Evolutionary conservation across 176 grass and related monocot species (phyloP).

Genomic region (Phyllostachys edulis): DNA sequence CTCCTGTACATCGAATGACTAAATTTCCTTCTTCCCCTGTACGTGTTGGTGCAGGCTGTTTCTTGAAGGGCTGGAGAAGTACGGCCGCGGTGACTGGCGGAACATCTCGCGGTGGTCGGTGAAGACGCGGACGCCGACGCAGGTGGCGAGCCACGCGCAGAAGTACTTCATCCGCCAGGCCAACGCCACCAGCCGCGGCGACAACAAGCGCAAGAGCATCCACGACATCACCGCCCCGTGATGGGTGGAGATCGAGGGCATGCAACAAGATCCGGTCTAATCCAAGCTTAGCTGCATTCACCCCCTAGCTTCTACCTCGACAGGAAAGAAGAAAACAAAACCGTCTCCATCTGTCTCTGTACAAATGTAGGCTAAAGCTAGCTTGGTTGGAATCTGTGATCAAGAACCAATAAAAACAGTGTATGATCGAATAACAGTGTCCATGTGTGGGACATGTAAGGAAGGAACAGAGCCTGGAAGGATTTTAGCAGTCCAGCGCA

Average conservation of each 20-base stretch:
- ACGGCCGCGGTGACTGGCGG: conserved; percentile 90
- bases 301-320: no score
- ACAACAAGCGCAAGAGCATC: conserved; percentile 90
- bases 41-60: conserved; percentile 39
- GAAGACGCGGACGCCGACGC: conserved; percentile 83
- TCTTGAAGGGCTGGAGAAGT: conserved; percentile 68
- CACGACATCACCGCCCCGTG: conserved; percentile 79
- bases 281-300: not conserved
- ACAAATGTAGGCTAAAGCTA: not conserved
- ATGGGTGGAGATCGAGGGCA: not conserved
- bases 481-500: not conserved
- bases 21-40: not conserved
- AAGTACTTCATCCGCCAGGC: conserved; percentile 90
- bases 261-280: not conserved
- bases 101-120: conserved; percentile 91
- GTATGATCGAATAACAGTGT: conserved; percentile 14
- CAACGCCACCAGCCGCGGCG: conserved; percentile 41
- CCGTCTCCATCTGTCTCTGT: not conserved
- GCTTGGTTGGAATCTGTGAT: conserved; percentile 13
- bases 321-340: not conserved
- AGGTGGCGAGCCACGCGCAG: conserved; percentile 95
- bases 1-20: not conserved
- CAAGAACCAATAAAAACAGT: not conserved
- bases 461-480: conserved; percentile 2
- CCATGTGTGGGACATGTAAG: not conserved